These are phyloP conservation scores for Elsinoe australis DNA, from an alignment of 2,329 filamentous ascomycete genomes.

Conservation along the genomic window DNA sequence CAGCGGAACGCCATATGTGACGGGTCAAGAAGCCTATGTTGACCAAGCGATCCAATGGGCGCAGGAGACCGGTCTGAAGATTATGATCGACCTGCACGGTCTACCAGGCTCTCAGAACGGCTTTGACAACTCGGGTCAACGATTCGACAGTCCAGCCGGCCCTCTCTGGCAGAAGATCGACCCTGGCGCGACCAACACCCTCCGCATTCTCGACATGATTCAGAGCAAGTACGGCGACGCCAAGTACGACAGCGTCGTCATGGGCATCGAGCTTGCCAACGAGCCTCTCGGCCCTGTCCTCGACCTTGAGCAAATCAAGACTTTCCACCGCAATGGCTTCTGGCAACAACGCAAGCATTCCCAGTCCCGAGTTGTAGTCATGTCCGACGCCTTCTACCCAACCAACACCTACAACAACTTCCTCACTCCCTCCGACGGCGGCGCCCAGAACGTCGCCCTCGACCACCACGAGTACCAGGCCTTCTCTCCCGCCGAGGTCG, in stretches of 20 bases:
- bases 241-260: slow-evolving; percentile 51
- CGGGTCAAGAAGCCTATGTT: slow-evolving; percentile 47
- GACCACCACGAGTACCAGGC: slow-evolving; percentile 65
- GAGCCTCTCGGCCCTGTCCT: slow-evolving; percentile 47
- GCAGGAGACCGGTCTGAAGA: slow-evolving; percentile 44
- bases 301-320: slow-evolving; percentile 39
- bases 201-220: slow-evolving; percentile 51
- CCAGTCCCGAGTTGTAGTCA: slow-evolving; percentile 40
- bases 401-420: slow-evolving; percentile 55
- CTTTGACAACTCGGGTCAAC: slow-evolving; percentile 55
- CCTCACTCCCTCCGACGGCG: slow-evolving; percentile 44
- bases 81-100: slow-evolving; percentile 54
- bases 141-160: slow-evolving; percentile 27
- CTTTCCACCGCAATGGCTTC: slow-evolving; percentile 51
- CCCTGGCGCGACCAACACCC: slow-evolving; percentile 41
- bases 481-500: slow-evolving; percentile 48
- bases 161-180: slow-evolving; percentile 43
- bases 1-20: slow-evolving; percentile 43
- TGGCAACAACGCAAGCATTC: slow-evolving; percentile 32
- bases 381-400: slow-evolving; percentile 51
- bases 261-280: slow-evolving; percentile 51
- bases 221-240: slow-evolving; percentile 49
- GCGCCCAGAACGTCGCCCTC: slow-evolving; percentile 48
- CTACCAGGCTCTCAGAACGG: slow-evolving; percentile 52
- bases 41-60: slow-evolving; percentile 53